phyloP scores from a whole-genome alignment of 1,284 basidiomycete genomes.

The Fomitopsis pinicola region DNA sequence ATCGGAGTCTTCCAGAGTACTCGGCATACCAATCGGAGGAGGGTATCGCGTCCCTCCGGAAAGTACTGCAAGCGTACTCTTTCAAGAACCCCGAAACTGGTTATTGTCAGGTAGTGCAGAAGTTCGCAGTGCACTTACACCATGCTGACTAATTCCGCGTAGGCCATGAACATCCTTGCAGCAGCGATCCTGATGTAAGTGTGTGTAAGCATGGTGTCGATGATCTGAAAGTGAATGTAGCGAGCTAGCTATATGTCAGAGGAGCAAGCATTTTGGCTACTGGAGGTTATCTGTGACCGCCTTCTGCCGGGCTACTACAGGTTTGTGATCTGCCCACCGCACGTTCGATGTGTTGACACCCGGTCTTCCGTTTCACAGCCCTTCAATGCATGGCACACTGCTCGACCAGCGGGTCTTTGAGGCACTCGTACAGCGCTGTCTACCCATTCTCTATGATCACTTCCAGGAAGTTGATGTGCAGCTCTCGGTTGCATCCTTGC shows the following conservation, averaged over 20 bases:
- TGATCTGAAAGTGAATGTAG: background rate
- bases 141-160: conserved; percentile 3
- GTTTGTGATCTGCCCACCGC: conserved; percentile 38
- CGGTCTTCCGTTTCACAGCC: conserved; percentile 39
- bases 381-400: conserved; percentile 98
- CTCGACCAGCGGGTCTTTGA: conserved; percentile 99
- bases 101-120: conserved; percentile 62
- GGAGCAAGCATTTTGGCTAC: conserved; percentile 97
- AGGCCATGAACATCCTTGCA: conserved; percentile 93
- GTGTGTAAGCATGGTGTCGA: background rate
- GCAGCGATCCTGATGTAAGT: conserved; percentile 87
- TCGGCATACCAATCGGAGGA: conserved; percentile 89
- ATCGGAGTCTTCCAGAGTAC: conserved; percentile 92
- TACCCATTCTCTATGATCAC: conserved; percentile 93
- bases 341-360: background rate
- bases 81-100: conserved; percentile 96
- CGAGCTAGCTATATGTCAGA: conserved; percentile 90
- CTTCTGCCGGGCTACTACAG: conserved; percentile 97
- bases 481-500: conserved; percentile 93
- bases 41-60: conserved; percentile 79
- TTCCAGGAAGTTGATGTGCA: conserved; percentile 93
- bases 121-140: conserved; percentile 9
- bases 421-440: conserved; percentile 85
- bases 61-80: conserved; percentile 95
- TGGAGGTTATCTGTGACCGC: conserved; percentile 93